A percentile compares a stretch with the other conserved stretches of the same genome.
Evolutionary conservation across 352 stramenopile species (phyloP).

Genomic region (Phytophthora chlamydospora): DNA sequence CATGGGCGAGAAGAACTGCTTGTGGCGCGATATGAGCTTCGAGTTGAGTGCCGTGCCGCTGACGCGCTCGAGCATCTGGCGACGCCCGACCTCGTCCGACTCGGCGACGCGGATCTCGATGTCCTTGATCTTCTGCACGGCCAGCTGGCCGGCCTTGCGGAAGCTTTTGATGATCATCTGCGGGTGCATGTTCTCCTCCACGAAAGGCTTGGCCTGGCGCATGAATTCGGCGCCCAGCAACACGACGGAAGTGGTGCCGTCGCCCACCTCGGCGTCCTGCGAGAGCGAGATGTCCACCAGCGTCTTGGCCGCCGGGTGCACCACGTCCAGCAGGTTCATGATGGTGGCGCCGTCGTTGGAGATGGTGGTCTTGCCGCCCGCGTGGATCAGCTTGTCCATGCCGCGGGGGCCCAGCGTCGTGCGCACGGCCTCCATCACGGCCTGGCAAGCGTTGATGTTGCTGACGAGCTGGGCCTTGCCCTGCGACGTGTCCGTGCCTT

Average conservation of each 20-base stretch:
- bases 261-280: constrained; percentile 90
- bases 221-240: constrained; percentile 97
- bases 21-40: constrained; percentile 98
- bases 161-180: constrained; percentile 93
- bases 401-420: constrained; percentile 97
- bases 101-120: constrained; percentile 87
- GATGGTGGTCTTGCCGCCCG: constrained; percentile 94
- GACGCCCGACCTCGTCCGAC: constrained; percentile 74
- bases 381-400: constrained; percentile 99
- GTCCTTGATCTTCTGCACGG: constrained; percentile 86
- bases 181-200: constrained; percentile 98
- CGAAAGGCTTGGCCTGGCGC: constrained; percentile 96
- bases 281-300: constrained; percentile 98
- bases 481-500: constrained; percentile 99
- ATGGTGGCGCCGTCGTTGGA: constrained; percentile 99
- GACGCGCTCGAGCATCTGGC: constrained; percentile 92
- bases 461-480: constrained; percentile 96
- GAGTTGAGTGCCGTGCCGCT: constrained; percentile 98
- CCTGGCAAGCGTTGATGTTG: constrained; percentile 92
- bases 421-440: constrained; percentile 97
- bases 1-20: constrained; percentile 98
- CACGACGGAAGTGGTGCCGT: constrained; percentile 98
- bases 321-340: constrained; percentile 98
- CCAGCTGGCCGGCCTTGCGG: constrained; percentile 83
- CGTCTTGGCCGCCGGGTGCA: constrained; percentile 98